These are phyloP conservation scores for Tricholoma sp. DNA, from an alignment of 768 basidiomycete genomes.

Conservation along the genomic window DNA sequence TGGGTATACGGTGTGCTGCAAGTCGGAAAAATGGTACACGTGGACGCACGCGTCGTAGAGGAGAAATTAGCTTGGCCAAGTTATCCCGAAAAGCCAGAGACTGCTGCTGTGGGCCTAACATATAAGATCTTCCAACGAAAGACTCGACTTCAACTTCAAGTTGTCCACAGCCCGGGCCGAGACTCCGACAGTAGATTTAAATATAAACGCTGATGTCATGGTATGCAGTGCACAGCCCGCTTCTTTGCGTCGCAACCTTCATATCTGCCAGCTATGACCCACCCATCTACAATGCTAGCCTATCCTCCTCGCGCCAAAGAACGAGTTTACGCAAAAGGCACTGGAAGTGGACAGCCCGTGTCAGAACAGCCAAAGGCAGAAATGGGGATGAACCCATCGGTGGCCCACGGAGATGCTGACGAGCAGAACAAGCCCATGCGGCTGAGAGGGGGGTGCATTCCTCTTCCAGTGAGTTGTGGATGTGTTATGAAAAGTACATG, in stretches of 20 bases:
- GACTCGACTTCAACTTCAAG: too few species aligned
- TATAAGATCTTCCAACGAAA: background rate
- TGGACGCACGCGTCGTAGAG: conserved; percentile 55
- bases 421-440: background rate
- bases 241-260: too few species aligned
- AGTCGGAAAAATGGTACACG: conserved; percentile 64
- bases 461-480: background rate
- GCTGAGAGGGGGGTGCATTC: background rate
- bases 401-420: background rate
- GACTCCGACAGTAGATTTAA: too few species aligned
- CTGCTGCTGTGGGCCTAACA: background rate
- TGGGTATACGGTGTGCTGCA: conserved; percentile 69
- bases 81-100: conserved; percentile 48
- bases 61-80: conserved; percentile 47
- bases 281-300: background rate
- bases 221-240: too few species aligned
- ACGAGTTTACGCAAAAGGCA: background rate
- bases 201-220: too few species aligned
- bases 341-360: background rate
- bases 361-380: background rate
- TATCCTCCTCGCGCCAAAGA: background rate
- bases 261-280: background rate
- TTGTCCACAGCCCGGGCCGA: too few species aligned
- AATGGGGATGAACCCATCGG: background rate
- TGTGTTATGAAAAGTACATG: background rate